Base-by-base conservation (phyloP, 2,329 filamentous ascomycete genomes). In the Trichothecium sympodiale region DNA sequence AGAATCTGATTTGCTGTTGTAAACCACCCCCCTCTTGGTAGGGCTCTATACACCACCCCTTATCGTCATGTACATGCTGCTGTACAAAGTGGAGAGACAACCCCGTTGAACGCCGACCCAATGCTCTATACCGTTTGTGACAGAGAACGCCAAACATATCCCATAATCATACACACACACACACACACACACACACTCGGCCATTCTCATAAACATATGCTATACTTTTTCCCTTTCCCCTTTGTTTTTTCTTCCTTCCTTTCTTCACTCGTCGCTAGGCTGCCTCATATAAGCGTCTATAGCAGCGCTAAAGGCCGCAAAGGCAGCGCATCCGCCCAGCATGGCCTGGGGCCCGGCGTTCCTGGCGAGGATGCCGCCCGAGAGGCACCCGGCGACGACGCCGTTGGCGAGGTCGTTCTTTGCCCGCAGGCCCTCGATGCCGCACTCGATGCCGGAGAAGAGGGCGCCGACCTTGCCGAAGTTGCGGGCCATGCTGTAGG, bases 341-440 rank as follows among this genome's bases (percentile, higher is more conserved):
- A 85, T 83, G 23, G 89, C 91, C 62, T 91, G 84, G 7, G 91
- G 91, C 0, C 91, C 91, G 1, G 84, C 89, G 48, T 82, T 84
- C 43, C 83, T 77, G 33, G 86, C 89, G 43, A 98, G 61, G 37
- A 91, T 83, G 14, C 85, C 91, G 13, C 91, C 91, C 8, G 91
- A 95, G 37, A 95, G 65, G 54, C 89, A 96, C 0, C 91, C 91
- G 1, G 88, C 86, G 4, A 80, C 75, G 5, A 91, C 78, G 37
- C 86, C 86, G 64, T 98, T 98, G 43, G 67, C 75, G 20, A 96
- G 60, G 57, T 96, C 91, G 61, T 96, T 95, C 67, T 94, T 95
- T 16, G 88, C 91, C 20, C 91, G 74, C 49, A 84, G 71, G 0
- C 88, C 88, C 60, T 98, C 91, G 52, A 98, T 87, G 44, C 84